Evolutionary conservation across 2,329 filamentous ascomycete genomes (phyloP), one percentile per base, ranked within the genome.

Genomic region (Lasiodiplodia theobromae): DNA sequence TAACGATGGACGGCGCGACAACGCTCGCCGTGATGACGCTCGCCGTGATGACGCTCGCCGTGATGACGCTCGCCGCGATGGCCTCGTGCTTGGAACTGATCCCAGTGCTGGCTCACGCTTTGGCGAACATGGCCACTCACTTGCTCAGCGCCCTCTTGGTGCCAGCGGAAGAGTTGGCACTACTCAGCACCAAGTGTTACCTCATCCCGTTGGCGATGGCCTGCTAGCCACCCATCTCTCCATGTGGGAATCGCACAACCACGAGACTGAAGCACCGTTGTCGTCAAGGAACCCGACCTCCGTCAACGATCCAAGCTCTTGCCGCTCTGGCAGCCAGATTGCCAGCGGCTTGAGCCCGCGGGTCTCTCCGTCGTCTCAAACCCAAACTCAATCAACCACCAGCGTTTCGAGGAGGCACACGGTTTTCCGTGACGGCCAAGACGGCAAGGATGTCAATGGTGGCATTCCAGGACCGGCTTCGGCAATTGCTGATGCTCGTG

Each of bases 51-150:
- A 49, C 25, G 31, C 31, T 34, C 31, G 7, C 31, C 31, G 31
- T 8, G 31, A 34, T 37, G 14, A 47, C 8, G 34, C 38, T 34
- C 49, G 49, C 23, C 34, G 34, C 37, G 63, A 66, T 25, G 63
- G 63, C 18, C 34, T 66, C 2, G 49, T 54, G 10, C 37, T 66
- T 1, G 49, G 52, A 6, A 56, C 63, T 2, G 63, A 66, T 28
- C 63, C 63, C 34, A 66, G 63, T 34, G 63, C 63, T 31, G 34
- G n/a, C 10, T 14, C 63, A 12, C 63, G 63, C 51, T 66, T 66
- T 31, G 63, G 63, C 10, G 63, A 66, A 14, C 63, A 66, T 47
- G 63, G 63, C 23, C 4, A 4, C 31, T 66, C 63, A 4, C 37
- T 25, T 18, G 11, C n/a, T 11, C 63, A 34, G 11, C 21, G 44